phyloP scores from a whole-genome alignment of 176 grass and related monocot species.

The Oryza glaberrima region DNA sequence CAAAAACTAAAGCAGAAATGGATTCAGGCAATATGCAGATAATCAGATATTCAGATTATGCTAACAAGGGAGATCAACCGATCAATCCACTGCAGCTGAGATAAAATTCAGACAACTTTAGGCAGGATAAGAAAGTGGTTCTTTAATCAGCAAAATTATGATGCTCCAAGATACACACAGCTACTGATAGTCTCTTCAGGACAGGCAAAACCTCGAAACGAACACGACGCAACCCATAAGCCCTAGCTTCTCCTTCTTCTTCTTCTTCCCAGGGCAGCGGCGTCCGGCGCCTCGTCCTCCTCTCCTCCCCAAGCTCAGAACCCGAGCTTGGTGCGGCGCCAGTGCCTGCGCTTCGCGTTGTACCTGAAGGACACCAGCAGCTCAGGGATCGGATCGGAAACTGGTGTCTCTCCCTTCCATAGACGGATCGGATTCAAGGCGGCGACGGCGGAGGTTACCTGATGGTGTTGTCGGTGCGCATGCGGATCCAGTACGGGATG shows the following conservation, averaged over 20 bases:
- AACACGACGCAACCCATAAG: background rate
- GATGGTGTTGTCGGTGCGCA: conserved; percentile 93
- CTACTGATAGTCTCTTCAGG: conserved; percentile 23
- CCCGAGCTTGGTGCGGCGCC: conserved; percentile 96
- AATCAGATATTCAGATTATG: background rate
- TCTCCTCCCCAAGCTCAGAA: conserved; percentile 54
- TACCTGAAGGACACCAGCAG: conserved; percentile 52
- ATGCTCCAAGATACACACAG: conserved; percentile 24
- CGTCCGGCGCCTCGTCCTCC: background rate
- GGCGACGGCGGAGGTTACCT: conserved; percentile 33
- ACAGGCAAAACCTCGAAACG: conserved; percentile 37
- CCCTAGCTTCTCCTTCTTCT: background rate
- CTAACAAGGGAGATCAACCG: background rate
- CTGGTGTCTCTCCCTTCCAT: background rate
- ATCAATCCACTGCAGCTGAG: background rate
- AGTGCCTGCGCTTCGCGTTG: conserved; percentile 98
- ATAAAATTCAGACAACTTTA: background rate
- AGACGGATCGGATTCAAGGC: background rate
- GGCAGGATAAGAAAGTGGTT: background rate
- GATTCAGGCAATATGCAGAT: background rate
- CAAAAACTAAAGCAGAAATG: background rate
- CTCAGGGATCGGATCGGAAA: background rate
- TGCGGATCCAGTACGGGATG: conserved; percentile 97
- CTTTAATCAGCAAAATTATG: conserved; percentile 29
- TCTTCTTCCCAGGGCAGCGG: background rate